Base-by-base conservation (phyloP, 2,329 filamentous ascomycete genomes). In the Penicillium thymicola region DNA sequence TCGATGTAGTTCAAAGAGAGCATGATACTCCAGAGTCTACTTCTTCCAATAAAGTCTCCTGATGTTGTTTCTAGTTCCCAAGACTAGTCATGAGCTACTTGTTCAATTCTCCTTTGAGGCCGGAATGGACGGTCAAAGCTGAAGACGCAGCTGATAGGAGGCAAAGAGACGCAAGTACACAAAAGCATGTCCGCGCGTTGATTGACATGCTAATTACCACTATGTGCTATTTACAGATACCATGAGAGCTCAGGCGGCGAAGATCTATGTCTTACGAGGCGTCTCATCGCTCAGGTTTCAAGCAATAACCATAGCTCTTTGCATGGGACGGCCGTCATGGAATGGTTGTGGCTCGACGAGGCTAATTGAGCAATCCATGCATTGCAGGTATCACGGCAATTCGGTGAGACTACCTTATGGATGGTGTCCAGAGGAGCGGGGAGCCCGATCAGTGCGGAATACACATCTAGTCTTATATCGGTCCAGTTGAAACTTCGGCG, bases 401-500 rank as follows among this genome's bases (percentile, higher is more conserved):
- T 21, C 14, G n/a, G 63, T 63, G 51, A 59, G 37, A 65, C 63
- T 54, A 25, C 25, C 47, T 38, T 47, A 56, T 51, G 41, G 42
- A 50, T 54, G n/a, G 37, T 52, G 44, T 42, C n/a, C 30, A 51
- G 43, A 28, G 25, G 23, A 21, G 27, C 14, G 43, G 28, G 27
- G 40, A 38, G 43, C 43, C 34, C n/a, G 47, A 45, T 25, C 38
- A 45, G 37, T 16, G 50, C 23, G 23, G 34, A 54, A 28, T 32
- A 60, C 52, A 55, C 52, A 53, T 43, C 10, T 32, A 42, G 57
- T 54, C 41, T 57, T 23, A 46, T 50, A 54, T 59, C 55, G 30
- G 63, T 59, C 50, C 55, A 49, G 50, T 65, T 64, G 59, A 25
- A 65, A 65, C 55, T 47, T 44, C 13, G 51, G 58, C 55, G 57